Evolutionary conservation across 116 monocot species (phyloP), one percentile per base, ranked within the genome.

Genomic region (Cymodocea nodosa): DNA sequence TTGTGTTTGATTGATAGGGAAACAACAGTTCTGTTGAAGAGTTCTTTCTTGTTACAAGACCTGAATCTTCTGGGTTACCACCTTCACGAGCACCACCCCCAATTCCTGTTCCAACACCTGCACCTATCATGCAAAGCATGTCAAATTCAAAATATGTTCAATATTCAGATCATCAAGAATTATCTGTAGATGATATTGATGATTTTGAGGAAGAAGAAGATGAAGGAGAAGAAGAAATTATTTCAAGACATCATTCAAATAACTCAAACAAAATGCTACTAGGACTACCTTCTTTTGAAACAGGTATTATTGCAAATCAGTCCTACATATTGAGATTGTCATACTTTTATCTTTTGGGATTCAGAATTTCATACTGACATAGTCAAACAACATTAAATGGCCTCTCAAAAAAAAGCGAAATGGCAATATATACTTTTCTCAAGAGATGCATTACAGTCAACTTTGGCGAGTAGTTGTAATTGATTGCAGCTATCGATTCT

Each of bases 131-230:
- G 50, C 50, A 78, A 60, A 76, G 59, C 66, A 40, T 90, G 57
- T 76, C 85, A 71, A 82, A 79, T 59, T 79, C 87, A 70, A 76
- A 81, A 61, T 87, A 87, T 48, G 73, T 90, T 63, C 79, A 78
- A 18, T 90, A 87, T 77, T 69, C 66, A 67, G 70, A 74, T 60
- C 82, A 81, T 39, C 84, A 87, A 60, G 95, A 95, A 39, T 66
- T 95, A 59, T 81, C 87, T 22, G 80, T 95, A 30, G 95, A 95
- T 72, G 95, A 95, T 73, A 90, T 90, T 72, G 95, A 95, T 55
- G 90, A 90, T 73, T 85, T 95, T 73, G 95, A 95, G 16, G 93
- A 86, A 23, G 76, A 76, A n/a, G 76, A 85, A 16, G 76, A 75
- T 17, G 76, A 85, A 16, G 85, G 74, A 18, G 94, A 90, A 24